Conservation (phyloP, 2,329 filamentous ascomycete species). For the Pseudohalonectria lignicola region DNA sequence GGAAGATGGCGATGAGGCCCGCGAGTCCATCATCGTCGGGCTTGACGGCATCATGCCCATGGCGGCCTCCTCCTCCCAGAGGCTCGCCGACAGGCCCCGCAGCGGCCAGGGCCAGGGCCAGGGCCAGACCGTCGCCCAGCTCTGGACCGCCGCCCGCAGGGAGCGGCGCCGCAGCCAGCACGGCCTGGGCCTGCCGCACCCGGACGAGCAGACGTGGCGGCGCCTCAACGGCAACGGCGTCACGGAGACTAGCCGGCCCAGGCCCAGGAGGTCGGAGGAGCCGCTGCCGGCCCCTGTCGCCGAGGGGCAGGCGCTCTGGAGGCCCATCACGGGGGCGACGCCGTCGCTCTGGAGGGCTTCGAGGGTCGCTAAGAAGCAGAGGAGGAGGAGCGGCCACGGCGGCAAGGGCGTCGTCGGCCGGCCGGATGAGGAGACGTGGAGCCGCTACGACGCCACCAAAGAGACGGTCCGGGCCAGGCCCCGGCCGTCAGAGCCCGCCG, state of each 20-base stretch:
- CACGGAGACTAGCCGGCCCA: constrained; percentile 5
- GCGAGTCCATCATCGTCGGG: constrained; percentile 20
- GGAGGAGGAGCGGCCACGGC: constrained; percentile 2
- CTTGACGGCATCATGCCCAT: constrained; percentile 11
- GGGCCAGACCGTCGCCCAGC: constrained; percentile 1
- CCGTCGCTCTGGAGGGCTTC: background rate
- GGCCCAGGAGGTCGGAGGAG: constrained; percentile 7
- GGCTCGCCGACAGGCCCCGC: no score
- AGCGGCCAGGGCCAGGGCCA: constrained; percentile 8
- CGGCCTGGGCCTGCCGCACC: constrained; percentile 7
- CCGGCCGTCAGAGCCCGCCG: constrained; percentile 14
- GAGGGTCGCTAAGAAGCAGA: background rate
- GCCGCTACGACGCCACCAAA: constrained; percentile 17
- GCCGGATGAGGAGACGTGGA: constrained; percentile 24
- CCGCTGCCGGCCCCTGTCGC: constrained; percentile 4
- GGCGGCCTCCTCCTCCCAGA: no score
- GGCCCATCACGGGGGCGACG: background rate
- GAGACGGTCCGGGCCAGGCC: constrained; percentile 16
- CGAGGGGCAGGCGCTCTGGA: constrained; percentile 5
- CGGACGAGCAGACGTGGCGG: constrained; percentile 7
- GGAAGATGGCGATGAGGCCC: constrained; percentile 11
- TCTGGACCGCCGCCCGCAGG: constrained; percentile 7
- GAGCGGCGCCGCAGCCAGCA: constrained; percentile 5
- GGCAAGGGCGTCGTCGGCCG: constrained; percentile 19
- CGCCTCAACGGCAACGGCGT: constrained; percentile 4